Evolutionary conservation across 73 alveolate genomes (phyloP).

Genomic region (Tetrahymena malaccensis): DNA sequence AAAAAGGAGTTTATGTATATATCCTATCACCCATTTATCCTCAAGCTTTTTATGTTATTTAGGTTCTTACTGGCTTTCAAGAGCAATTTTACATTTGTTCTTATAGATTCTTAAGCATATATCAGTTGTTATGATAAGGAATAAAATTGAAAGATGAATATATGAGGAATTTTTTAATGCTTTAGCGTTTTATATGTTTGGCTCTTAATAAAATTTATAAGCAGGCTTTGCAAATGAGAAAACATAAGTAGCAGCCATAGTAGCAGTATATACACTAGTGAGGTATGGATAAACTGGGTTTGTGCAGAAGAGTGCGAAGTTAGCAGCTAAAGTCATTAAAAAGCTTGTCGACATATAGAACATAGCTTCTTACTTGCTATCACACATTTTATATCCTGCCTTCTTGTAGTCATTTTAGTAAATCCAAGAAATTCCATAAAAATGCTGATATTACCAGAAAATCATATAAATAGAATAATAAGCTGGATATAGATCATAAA

Average conservation of each 20-base stretch:
- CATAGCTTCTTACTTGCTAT: not conserved
- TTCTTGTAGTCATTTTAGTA: constrained; percentile 60
- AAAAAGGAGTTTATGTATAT: not conserved
- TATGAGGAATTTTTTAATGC: not conserved
- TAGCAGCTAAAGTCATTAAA: not conserved
- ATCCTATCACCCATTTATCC: not conserved
- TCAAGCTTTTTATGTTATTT: not conserved
- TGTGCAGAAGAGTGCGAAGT: not conserved
- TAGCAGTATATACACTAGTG: not conserved
- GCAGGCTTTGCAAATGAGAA: not conserved
- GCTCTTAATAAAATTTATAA: not conserved
- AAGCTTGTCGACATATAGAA: not conserved
- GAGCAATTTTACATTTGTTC: not conserved
- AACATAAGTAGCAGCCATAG: not conserved
- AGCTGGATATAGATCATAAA: constrained; percentile 27
- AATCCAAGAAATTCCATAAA: constrained; percentile 74
- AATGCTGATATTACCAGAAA: constrained; percentile 80
- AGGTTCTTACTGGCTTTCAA: not conserved
- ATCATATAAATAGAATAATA: constrained; percentile 54
- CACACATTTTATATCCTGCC: constrained; percentile 76
- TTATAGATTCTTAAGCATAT: not conserved
- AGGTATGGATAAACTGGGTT: not conserved
- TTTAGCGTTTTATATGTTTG: not conserved
- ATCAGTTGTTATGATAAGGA: not conserved
- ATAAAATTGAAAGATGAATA: not conserved